Percentiles rank a stretch among this genome's conserved stretches.
Evolutionary conservation across 257 asterid species (phyloP).

Genomic region (Solanum appendiculatum): DNA sequence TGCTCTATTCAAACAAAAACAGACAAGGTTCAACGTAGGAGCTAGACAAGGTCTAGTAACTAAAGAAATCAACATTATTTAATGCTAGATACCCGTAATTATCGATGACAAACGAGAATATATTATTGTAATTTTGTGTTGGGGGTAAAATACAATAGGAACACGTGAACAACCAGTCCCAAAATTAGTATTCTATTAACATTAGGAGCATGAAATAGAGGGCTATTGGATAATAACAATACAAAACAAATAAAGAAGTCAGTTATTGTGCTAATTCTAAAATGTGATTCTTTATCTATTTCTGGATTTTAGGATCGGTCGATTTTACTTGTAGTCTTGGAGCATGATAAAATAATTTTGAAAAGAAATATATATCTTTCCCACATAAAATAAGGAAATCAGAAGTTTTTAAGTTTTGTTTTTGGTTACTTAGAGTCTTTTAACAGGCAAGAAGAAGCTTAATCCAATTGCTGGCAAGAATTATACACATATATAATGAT

Average conservation of each 20-base stretch:
- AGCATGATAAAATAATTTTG: neutral
- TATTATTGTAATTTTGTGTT: neutral
- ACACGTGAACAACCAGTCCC: neutral
- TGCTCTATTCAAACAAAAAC: neutral
- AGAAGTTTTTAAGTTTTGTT: neutral
- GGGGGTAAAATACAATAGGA: neutral
- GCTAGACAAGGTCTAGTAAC: neutral
- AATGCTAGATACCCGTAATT: neutral
- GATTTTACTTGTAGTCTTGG: neutral
- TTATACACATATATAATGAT: neutral
- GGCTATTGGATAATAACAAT: neutral
- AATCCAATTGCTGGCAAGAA: neutral
- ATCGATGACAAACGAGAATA: neutral
- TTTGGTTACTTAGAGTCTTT: neutral
- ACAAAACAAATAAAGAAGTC: neutral
- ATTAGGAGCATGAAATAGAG: neutral
- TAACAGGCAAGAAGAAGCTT: neutral
- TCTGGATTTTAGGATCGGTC: neutral
- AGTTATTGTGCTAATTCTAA: neutral
- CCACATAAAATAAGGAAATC: neutral
- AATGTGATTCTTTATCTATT: neutral
- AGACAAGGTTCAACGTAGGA: neutral
- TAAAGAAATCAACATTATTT: neutral
- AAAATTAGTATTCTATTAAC: neutral
- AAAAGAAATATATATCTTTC: neutral